Percentiles rank a stretch among this genome's conserved stretches.
Conservation (phyloP, 1,139 yeast genomes). For the Magnusiomyces suaveolens region DNA sequence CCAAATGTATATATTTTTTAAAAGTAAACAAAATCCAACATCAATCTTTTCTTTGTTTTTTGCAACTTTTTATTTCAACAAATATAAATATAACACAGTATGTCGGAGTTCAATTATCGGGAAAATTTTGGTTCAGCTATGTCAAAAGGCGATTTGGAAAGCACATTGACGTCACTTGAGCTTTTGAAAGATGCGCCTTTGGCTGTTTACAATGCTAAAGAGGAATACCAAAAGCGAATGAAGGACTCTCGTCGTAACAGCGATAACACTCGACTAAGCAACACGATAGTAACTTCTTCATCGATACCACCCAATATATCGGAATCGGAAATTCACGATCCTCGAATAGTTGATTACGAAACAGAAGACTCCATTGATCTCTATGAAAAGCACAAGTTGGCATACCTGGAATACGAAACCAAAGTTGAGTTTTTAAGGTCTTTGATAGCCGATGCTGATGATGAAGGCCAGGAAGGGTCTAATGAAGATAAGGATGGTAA, state of each 20-base stretch:
- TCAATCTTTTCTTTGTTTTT: too few relatives aligned
- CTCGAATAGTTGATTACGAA: constrained; percentile 22
- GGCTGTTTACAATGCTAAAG: not conserved
- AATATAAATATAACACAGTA: too few relatives aligned
- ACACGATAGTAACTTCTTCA: too few relatives aligned
- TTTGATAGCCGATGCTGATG: constrained; percentile 33
- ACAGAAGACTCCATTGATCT: constrained; percentile 31
- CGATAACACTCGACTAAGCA: too few relatives aligned
- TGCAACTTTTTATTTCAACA: too few relatives aligned
- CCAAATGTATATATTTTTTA: too few relatives aligned
- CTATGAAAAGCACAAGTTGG: constrained; percentile 46
- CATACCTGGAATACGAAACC: constrained; percentile 59
- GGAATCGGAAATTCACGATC: constrained; percentile 14
- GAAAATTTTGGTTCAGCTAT: too few relatives aligned
- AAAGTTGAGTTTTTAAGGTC: constrained; percentile 49
- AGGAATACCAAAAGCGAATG: not conserved
- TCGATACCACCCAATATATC: not conserved
- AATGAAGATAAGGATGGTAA: constrained; percentile 16
- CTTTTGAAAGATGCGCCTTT: not conserved
- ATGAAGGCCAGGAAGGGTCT: constrained; percentile 25
- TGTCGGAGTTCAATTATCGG: too few relatives aligned
- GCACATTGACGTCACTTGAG: not conserved
- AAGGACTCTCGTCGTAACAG: not conserved
- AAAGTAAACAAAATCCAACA: too few relatives aligned
- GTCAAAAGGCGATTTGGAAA: not conserved